These are phyloP conservation scores for Nothopassalora personata DNA, from an alignment of 2,329 filamentous ascomycete species.

Conservation along the genomic window DNA sequence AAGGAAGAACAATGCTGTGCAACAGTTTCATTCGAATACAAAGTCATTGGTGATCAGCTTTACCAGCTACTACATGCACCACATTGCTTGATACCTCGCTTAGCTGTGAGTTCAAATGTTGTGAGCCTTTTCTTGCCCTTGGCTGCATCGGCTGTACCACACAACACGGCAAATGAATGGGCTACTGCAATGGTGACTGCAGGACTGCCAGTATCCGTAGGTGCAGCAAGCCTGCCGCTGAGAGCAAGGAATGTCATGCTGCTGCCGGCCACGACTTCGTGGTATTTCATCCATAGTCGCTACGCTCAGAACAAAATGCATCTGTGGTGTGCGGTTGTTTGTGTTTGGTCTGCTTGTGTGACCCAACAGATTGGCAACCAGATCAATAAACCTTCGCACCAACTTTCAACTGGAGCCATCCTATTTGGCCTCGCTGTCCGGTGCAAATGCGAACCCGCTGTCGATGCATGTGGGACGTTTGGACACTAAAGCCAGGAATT, in stretches of 20 bases:
- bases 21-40: constrained; percentile 8
- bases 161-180: background rate
- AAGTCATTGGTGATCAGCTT: constrained; percentile 1
- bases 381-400: constrained; percentile 1
- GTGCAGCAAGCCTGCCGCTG: background rate
- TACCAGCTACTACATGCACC: background rate
- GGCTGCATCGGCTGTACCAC: background rate
- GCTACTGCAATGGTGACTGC: background rate
- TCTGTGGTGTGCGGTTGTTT: background rate
- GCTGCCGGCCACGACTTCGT: background rate
- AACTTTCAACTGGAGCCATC: background rate
- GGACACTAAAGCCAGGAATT: background rate
- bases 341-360: background rate
- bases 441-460: background rate
- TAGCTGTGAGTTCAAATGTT: background rate
- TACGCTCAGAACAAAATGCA: background rate
- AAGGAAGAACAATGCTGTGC: constrained; percentile 2
- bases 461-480: background rate
- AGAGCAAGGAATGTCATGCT: background rate
- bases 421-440: background rate
- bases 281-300: background rate
- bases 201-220: background rate
- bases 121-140: background rate
- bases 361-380: background rate
- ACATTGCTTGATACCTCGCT: background rate